Percentiles rank a stretch among this genome's conserved stretches.
These are phyloP conservation scores for Lobosporangium transversale DNA, from an alignment of 192 early-diverging fungal genomes.

Conservation along the genomic window DNA sequence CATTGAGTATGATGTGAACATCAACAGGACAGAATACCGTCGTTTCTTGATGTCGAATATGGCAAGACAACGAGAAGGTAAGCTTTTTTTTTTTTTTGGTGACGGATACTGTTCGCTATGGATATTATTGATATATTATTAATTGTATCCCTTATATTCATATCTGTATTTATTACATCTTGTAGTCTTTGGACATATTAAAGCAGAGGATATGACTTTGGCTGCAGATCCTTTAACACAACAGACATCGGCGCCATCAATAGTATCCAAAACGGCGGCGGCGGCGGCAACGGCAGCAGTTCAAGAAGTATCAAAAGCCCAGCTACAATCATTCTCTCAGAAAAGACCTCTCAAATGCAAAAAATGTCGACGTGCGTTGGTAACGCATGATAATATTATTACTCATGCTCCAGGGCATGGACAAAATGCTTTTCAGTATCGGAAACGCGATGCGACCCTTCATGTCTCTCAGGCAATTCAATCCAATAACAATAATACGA, in stretches of 20 bases:
- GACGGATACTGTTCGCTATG: background rate
- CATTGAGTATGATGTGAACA: slow-evolving; percentile 67
- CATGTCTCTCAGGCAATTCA: slow-evolving; percentile 51
- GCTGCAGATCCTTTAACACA: slow-evolving; percentile 67
- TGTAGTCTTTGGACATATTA: slow-evolving; percentile 67
- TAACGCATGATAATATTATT: slow-evolving; percentile 70
- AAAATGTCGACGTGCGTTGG: slow-evolving; percentile 64
- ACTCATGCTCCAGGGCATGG: slow-evolving; percentile 76
- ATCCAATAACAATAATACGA: too few relatives aligned
- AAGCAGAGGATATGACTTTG: slow-evolving; percentile 53
- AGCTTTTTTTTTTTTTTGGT: background rate
- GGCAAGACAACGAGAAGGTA: slow-evolving; percentile 66
- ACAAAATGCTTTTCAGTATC: slow-evolving; percentile 76
- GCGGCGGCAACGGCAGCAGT: slow-evolving; percentile 7
- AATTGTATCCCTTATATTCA: too few relatives aligned
- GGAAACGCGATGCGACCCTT: slow-evolving; percentile 70
- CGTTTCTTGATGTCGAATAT: slow-evolving; percentile 71
- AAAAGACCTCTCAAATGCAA: slow-evolving; percentile 41
- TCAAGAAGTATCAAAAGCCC: slow-evolving; percentile 9
- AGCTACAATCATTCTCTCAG: slow-evolving; percentile 3
- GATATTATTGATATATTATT: too few relatives aligned
- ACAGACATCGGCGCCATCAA: too few relatives aligned
- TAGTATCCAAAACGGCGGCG: slow-evolving; percentile 20
- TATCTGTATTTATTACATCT: too few relatives aligned
- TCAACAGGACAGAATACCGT: slow-evolving; percentile 65